phyloP scores from a whole-genome alignment of 2,329 filamentous ascomycete genomes.

The Emergomyces orientalis region DNA sequence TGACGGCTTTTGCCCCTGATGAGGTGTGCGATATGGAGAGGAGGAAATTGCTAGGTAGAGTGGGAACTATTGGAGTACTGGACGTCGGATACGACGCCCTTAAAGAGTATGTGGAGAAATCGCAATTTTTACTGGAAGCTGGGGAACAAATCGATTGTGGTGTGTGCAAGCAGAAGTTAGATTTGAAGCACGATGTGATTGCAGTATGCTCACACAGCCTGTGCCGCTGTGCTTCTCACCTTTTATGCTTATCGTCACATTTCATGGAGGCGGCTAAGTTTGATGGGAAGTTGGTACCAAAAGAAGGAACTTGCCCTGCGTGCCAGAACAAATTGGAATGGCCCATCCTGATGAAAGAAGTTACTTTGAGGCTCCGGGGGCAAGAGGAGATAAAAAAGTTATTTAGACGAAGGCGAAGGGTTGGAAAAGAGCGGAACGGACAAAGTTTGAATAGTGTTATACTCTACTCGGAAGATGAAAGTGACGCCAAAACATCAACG shows the following conservation, averaged over 20 bases:
- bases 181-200: slow-evolving; percentile 32
- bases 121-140: slow-evolving; percentile 34
- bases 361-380: slow-evolving; percentile 64
- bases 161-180: slow-evolving; percentile 40
- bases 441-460: background rate
- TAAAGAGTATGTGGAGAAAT: slow-evolving; percentile 46
- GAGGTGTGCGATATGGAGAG: slow-evolving; percentile 12
- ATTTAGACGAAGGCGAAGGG: slow-evolving; percentile 45
- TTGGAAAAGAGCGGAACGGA: slow-evolving; percentile 17
- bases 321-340: slow-evolving; percentile 59
- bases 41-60: slow-evolving; percentile 8
- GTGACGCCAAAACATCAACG: background rate
- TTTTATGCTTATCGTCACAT: slow-evolving; percentile 45
- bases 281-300: slow-evolving; percentile 50
- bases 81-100: slow-evolving; percentile 31
- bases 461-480: background rate
- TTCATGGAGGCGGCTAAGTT: slow-evolving; percentile 40
- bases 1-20: slow-evolving; percentile 41
- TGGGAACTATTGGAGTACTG: slow-evolving; percentile 5
- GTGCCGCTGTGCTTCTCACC: slow-evolving; percentile 45
- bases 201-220: slow-evolving; percentile 43
- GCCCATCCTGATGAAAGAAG: slow-evolving; percentile 71
- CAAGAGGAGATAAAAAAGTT: slow-evolving; percentile 60
- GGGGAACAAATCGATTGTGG: slow-evolving; percentile 35
- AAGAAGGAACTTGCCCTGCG: slow-evolving; percentile 58